These are phyloP conservation scores for Penicillium sp. DNA, from an alignment of 2,329 filamentous ascomycete species.

Conservation along the genomic window DNA sequence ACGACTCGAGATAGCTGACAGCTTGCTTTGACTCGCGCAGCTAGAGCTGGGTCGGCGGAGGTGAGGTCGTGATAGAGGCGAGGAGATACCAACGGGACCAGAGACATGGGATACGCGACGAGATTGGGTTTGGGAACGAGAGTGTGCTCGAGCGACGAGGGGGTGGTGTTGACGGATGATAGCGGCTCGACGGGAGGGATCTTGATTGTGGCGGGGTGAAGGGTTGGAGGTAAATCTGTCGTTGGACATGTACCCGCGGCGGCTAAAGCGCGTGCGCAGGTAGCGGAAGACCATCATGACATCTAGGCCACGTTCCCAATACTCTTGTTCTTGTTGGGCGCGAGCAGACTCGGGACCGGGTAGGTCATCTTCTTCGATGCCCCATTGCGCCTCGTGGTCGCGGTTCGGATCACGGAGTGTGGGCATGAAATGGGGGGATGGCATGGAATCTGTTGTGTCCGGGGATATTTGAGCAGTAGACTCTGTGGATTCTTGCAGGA, in stretches of 20 bases:
- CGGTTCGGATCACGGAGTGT: constrained; percentile 44
- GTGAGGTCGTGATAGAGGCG: constrained; percentile 43
- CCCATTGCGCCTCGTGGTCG: constrained; percentile 61
- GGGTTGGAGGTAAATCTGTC: constrained; percentile 35
- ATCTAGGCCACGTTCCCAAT: constrained; percentile 92
- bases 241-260: constrained; percentile 39
- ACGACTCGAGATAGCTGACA: constrained; percentile 67
- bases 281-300: constrained; percentile 90
- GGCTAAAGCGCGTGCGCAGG: constrained; percentile 70
- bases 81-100: constrained; percentile 28
- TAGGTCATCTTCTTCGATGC: constrained; percentile 61
- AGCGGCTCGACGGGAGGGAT: constrained; percentile 72
- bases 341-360: constrained; percentile 32
- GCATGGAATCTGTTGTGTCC: constrained; percentile 27
- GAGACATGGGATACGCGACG: constrained; percentile 50
- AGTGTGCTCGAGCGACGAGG: constrained; percentile 63
- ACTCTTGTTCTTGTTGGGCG: constrained; percentile 62
- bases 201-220: constrained; percentile 50
- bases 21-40: constrained; percentile 82
- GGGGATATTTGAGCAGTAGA: constrained; percentile 9
- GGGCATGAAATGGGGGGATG: constrained; percentile 50
- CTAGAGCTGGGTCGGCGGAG: constrained; percentile 57
- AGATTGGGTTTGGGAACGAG: constrained; percentile 49
- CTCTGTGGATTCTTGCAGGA: constrained; percentile 5
- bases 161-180: constrained; percentile 88